These are phyloP conservation scores for Scutellaria baicalensis DNA, from an alignment of 257 asterid species.

Conservation along the genomic window DNA sequence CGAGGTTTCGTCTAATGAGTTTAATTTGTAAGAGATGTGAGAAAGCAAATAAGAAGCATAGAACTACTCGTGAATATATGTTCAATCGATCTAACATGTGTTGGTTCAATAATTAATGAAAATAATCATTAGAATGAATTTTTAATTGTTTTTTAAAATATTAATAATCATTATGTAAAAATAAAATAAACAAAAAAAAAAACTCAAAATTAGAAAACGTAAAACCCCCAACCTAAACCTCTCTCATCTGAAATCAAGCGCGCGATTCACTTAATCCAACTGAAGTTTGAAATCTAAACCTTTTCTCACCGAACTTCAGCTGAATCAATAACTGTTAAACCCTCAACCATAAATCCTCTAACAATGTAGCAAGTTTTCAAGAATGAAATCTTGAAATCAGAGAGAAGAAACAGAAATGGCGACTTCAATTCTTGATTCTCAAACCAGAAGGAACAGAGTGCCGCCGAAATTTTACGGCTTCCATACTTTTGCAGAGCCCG, in stretches of 20 bases:
- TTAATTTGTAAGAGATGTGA: too few species aligned
- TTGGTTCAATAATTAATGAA: background rate
- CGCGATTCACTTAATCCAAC: conserved; percentile 23
- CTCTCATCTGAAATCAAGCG: background rate
- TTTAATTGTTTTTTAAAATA: too few species aligned
- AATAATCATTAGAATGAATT: too few species aligned
- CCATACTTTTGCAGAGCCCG: conserved; percentile 59
- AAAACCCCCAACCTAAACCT: background rate
- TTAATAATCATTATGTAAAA: too few species aligned
- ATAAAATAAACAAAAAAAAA: too few species aligned
- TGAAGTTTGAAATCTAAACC: conserved; percentile 15
- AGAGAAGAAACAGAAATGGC: conserved; percentile 16
- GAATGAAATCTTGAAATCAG: background rate
- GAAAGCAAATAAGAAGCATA: too few species aligned
- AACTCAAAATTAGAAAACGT: too few species aligned
- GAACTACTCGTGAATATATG: too few species aligned
- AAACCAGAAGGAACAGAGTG: conserved; percentile 21
- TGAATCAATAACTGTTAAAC: conserved; percentile 27
- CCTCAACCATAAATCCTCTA: conserved; percentile 20
- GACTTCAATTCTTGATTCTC: conserved; percentile 7
- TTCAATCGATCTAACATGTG: too few species aligned
- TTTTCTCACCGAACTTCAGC: background rate
- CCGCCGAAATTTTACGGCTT: conserved; percentile 49
- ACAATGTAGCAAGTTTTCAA: background rate
- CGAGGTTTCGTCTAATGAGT: too few species aligned